Conservation (phyloP, 371 early-diverging fungal species). For the Mortierella sp. region DNA sequence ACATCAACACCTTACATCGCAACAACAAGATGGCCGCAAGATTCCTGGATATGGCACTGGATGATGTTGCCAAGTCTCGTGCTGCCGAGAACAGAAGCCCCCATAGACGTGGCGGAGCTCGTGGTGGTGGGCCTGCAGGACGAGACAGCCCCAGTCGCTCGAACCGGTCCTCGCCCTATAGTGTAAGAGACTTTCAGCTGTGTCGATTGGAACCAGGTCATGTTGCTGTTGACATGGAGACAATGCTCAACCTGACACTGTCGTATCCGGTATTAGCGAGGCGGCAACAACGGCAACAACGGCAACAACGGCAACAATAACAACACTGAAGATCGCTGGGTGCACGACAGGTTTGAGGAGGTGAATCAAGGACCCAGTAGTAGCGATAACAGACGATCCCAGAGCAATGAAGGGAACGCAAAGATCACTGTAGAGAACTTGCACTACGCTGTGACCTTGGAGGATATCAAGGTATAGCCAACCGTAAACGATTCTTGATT, state of each 20-base stretch:
- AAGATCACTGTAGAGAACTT: constrained; percentile 66
- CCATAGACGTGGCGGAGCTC: constrained; percentile 33
- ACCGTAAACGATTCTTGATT: too few relatives aligned
- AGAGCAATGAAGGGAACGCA: constrained; percentile 12
- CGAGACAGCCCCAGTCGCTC: constrained; percentile 42
- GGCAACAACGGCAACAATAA: constrained; percentile 18
- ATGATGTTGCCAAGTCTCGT: constrained; percentile 50
- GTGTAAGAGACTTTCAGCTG: constrained; percentile 7
- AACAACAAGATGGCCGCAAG: constrained; percentile 39
- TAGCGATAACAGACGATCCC: constrained; percentile 4
- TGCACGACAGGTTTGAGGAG: constrained; percentile 50
- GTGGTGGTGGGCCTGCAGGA: constrained; percentile 26
- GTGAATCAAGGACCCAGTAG: constrained; percentile 11
- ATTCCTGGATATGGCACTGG: constrained; percentile 54
- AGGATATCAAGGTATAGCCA: constrained; percentile 69
- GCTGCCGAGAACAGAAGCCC: constrained; percentile 34
- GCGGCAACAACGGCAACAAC: constrained; percentile 2
- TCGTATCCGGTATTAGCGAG: too few relatives aligned
- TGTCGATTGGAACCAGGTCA: background rate
- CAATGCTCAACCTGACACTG: too few relatives aligned
- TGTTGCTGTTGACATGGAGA: too few relatives aligned
- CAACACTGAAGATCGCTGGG: constrained; percentile 44
- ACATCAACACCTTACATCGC: background rate
- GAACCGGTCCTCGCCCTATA: constrained; percentile 46
- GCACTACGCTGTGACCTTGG: constrained; percentile 72